phyloP scores from a whole-genome alignment of 129 eudicot genomes.

The Oenanthe sinensis region DNA sequence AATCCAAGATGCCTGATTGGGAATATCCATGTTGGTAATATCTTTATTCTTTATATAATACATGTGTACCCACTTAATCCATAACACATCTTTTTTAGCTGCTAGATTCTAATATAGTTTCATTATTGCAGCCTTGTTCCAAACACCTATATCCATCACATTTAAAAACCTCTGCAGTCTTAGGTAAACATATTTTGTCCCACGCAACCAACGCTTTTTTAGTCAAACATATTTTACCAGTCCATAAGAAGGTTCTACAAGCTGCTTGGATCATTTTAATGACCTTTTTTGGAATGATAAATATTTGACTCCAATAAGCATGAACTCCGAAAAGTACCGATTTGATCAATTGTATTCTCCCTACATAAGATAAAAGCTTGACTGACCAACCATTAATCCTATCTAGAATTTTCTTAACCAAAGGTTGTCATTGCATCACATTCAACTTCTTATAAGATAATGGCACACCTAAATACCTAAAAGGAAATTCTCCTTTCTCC shows the following conservation, averaged over 20 bases:
- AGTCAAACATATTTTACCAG: neutral
- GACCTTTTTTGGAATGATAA: neutral
- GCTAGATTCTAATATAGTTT: neutral
- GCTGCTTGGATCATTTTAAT: neutral
- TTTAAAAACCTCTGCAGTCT: neutral
- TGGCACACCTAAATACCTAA: too few relatives aligned
- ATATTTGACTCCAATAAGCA: neutral
- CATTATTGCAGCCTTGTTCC: neutral
- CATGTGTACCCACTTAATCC: neutral
- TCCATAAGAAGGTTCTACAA: neutral
- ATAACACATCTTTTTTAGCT: too few relatives aligned
- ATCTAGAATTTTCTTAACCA: too few relatives aligned
- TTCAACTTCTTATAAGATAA: too few relatives aligned
- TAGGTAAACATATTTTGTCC: neutral
- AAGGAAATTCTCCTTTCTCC: too few relatives aligned
- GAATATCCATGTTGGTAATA: too few relatives aligned
- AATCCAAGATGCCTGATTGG: too few relatives aligned
- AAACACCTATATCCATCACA: neutral
- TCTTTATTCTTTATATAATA: neutral
- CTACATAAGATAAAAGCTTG: neutral
- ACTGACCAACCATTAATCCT: neutral
- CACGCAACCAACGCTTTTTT: neutral
- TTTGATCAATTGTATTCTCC: neutral
- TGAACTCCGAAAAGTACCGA: neutral
- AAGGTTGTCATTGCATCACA: neutral